Conservation (phyloP, 148 eudicot species). For the Amaranthus palmeri region DNA sequence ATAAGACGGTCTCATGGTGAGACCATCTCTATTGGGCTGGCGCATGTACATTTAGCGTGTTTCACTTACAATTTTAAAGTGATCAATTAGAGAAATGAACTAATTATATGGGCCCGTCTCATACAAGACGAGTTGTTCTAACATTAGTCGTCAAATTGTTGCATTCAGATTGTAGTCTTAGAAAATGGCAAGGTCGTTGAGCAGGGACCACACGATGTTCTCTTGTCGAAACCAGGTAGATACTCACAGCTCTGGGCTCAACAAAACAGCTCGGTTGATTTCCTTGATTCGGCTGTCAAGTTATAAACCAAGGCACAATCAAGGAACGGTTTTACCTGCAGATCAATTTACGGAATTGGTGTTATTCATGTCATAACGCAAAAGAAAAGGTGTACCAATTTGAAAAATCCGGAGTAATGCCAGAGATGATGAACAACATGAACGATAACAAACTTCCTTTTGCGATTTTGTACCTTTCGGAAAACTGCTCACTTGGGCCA, state of each 20-base stretch:
- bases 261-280: slow-evolving; percentile 67
- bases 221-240: slow-evolving; percentile 68
- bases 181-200: slow-evolving; percentile 92
- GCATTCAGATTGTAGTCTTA: slow-evolving; percentile 72
- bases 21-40: too few relatives aligned
- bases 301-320: slow-evolving; percentile 10
- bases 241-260: slow-evolving; percentile 97
- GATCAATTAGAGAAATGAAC: too few relatives aligned
- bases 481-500: too few relatives aligned
- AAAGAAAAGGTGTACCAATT: neutral
- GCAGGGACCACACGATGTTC: slow-evolving; percentile 87
- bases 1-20: too few relatives aligned
- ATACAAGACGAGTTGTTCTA: neutral
- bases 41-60: too few relatives aligned
- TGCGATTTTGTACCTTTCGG: neutral
- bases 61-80: too few relatives aligned
- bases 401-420: neutral
- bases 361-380: too few relatives aligned
- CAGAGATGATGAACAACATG: neutral
- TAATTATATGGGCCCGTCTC: too few relatives aligned
- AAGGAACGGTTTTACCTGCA: neutral
- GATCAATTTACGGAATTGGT: neutral
- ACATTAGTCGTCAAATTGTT: neutral
- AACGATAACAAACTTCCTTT: neutral
- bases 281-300: slow-evolving; percentile 47